Percentiles rank a stretch among this genome's conserved stretches.
Evolutionary conservation across 768 basidiomycete genomes (phyloP).

Genomic region (Gloeostereum incarnatum): DNA sequence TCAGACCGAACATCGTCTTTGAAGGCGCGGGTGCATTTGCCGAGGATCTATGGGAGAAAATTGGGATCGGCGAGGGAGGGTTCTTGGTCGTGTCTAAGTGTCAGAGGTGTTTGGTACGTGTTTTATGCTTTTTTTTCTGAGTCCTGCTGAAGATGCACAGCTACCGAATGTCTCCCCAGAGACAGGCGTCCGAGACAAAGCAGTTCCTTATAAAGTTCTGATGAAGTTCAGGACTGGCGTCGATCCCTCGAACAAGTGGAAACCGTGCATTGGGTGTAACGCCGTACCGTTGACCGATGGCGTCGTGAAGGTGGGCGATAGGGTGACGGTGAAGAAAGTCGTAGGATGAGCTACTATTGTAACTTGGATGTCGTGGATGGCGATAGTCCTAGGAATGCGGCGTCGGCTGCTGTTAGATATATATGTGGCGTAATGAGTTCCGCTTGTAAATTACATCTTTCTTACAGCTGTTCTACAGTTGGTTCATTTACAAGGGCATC

Average conservation of each 20-base stretch:
- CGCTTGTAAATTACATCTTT: too few relatives aligned
- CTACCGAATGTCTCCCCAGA: slow-evolving; percentile 64
- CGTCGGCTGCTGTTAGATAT: too few relatives aligned
- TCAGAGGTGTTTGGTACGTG: slow-evolving; percentile 59
- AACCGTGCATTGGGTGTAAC: slow-evolving; percentile 63
- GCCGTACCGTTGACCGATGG: slow-evolving; percentile 43
- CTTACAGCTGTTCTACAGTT: too few relatives aligned
- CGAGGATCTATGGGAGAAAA: slow-evolving; percentile 63
- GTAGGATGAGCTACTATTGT: too few relatives aligned
- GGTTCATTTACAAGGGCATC: too few relatives aligned
- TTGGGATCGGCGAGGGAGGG: slow-evolving; percentile 35
- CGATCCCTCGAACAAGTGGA: slow-evolving; percentile 35
- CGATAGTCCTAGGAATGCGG: too few relatives aligned
- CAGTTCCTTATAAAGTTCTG: slow-evolving; percentile 68
- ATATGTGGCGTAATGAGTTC: too few relatives aligned
- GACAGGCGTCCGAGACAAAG: slow-evolving; percentile 56
- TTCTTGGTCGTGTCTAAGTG: slow-evolving; percentile 63
- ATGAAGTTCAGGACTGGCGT: slow-evolving; percentile 64
- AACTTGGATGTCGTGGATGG: too few relatives aligned
- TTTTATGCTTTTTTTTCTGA: slow-evolving; percentile 5
- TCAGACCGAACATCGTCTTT: slow-evolving; percentile 70
- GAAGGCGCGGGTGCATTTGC: slow-evolving; percentile 59
- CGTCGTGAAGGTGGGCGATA: slow-evolving; percentile 51
- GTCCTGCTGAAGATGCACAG: slow-evolving; percentile 22
- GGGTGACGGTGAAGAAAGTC: slow-evolving; percentile 38